Conservation (phyloP, 192 early-diverging fungal genomes). For the Glomus cerebriforme region DNA sequence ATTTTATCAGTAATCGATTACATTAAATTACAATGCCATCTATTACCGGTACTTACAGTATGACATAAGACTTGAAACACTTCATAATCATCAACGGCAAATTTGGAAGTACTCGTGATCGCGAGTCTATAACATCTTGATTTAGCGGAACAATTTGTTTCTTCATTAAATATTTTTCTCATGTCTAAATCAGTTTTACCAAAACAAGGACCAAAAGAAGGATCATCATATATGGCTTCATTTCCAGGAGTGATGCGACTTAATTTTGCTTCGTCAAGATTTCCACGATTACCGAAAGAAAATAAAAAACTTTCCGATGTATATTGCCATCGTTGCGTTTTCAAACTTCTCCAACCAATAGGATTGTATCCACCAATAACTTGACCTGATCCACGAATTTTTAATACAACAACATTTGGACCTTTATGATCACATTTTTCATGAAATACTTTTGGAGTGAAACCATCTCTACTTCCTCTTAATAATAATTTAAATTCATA, state of each 20-base stretch:
- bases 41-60: not conserved
- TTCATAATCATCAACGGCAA: slow-evolving; percentile 29
- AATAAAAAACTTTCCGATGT: slow-evolving; percentile 31
- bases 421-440: slow-evolving; percentile 28
- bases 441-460: slow-evolving; percentile 28
- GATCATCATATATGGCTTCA: slow-evolving; percentile 33
- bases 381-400: slow-evolving; percentile 8
- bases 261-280: slow-evolving; percentile 2
- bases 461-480: slow-evolving; percentile 19
- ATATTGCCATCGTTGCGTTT: slow-evolving; percentile 16
- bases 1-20: not conserved
- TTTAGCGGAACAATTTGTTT: slow-evolving; percentile 29
- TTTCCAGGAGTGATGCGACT: not conserved
- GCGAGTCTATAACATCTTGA: slow-evolving; percentile 9
- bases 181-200: slow-evolving; percentile 34
- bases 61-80: slow-evolving; percentile 22
- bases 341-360: slow-evolving; percentile 22
- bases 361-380: slow-evolving; percentile 33
- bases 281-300: slow-evolving; percentile 21
- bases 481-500: slow-evolving; percentile 30
- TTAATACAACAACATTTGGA: slow-evolving; percentile 18
- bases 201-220: slow-evolving; percentile 30
- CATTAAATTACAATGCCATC: not conserved
- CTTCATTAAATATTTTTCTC: slow-evolving; percentile 27
- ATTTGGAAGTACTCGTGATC: not conserved